phyloP scores from a whole-genome alignment of 129 eudicot genomes.

The Kitagawia praeruptora region DNA sequence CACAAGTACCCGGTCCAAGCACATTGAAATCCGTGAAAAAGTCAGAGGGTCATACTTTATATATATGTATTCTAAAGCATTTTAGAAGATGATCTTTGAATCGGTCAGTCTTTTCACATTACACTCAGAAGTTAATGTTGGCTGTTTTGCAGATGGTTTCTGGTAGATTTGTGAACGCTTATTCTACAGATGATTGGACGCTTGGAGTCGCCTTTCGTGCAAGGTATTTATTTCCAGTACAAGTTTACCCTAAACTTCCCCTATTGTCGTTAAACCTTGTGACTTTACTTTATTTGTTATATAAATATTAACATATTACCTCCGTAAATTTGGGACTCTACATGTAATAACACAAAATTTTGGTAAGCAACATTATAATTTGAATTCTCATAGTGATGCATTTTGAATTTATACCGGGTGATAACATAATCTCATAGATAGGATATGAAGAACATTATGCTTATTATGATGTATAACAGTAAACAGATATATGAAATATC shows the following conservation, averaged over 20 bases:
- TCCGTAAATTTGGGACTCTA: neutral
- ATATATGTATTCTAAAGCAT: neutral
- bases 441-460: neutral
- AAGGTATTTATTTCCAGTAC: conserved; percentile 30
- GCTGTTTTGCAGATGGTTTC: conserved; percentile 62
- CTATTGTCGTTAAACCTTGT: neutral
- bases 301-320: neutral
- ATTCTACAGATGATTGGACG: conserved; percentile 92
- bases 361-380: neutral
- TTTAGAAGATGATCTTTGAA: neutral
- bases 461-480: neutral
- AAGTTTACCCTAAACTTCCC: neutral
- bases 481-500: neutral
- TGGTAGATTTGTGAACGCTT: conserved; percentile 95
- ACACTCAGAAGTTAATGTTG: neutral
- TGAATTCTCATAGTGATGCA: neutral
- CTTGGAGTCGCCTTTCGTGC: conserved; percentile 98
- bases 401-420: neutral
- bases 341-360: neutral
- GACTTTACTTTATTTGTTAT: neutral
- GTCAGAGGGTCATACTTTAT: no score
- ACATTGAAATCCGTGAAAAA: no score
- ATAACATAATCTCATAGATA: neutral
- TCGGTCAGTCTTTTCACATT: neutral
- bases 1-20: no score